Evolutionary conservation across 768 basidiomycete genomes (phyloP).

Genomic region (Cantharellus cinnabarinus): DNA sequence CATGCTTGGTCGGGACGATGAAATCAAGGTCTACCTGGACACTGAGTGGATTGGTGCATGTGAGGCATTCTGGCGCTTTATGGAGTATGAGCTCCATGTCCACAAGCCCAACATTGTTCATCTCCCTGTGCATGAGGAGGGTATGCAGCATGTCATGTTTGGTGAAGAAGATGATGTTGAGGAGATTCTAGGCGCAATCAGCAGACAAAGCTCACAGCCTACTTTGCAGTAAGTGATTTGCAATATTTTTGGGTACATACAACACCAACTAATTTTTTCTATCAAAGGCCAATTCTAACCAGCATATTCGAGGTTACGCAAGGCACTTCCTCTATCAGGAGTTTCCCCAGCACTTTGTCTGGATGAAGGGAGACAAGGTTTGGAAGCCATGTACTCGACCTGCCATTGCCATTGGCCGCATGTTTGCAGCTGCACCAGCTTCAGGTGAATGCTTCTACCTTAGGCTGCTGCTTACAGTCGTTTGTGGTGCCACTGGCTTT

Average conservation of each 20-base stretch:
- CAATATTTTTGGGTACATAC: no score
- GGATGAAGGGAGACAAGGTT: slow-evolving; percentile 2
- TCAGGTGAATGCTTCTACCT: slow-evolving; percentile 20
- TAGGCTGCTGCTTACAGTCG: slow-evolving; percentile 20
- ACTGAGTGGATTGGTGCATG: slow-evolving; percentile 20
- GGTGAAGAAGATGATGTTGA: slow-evolving; percentile 14
- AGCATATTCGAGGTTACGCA: slow-evolving; percentile 4
- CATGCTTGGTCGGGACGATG: slow-evolving; percentile 18
- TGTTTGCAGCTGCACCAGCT: slow-evolving; percentile 21
- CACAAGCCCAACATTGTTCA: slow-evolving; percentile 20
- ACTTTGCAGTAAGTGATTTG: slow-evolving; percentile 13
- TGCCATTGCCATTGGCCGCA: slow-evolving; percentile 24
- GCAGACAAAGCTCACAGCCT: slow-evolving; percentile 18
- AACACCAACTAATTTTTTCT: no score
- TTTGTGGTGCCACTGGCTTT: slow-evolving; percentile 11
- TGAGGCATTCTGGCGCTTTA: slow-evolving; percentile 21
- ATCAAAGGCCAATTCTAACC: neutral
- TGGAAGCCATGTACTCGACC: slow-evolving; percentile 17
- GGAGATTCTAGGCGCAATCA: slow-evolving; percentile 9
- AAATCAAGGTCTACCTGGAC: slow-evolving; percentile 20
- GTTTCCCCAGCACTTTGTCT: slow-evolving; percentile 19
- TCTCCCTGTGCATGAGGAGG: slow-evolving; percentile 24
- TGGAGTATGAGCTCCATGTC: slow-evolving; percentile 17
- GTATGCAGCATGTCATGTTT: slow-evolving; percentile 21
- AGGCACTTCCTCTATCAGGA: slow-evolving; percentile 19